Evolutionary conservation across 2,329 filamentous ascomycete genomes (phyloP), one percentile per base, ranked within the genome.

Genomic region (Coniochaeta pulveracea): DNA sequence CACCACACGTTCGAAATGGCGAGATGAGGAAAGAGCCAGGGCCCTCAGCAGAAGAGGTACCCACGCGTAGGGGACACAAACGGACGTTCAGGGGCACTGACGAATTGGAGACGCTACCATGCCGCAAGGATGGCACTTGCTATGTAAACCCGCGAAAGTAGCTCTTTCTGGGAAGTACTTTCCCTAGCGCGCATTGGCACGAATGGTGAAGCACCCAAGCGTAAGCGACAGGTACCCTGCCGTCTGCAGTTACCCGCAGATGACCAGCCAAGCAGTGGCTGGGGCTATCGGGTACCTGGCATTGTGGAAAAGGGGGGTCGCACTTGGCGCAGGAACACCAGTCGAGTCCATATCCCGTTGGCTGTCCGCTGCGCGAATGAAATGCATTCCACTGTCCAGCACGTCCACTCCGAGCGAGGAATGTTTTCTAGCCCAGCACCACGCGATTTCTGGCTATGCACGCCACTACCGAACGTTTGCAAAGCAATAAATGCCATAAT

Each of bases 151-250:
- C 33, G 33, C 25, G 9, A 17, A 27, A 28, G 33, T 34, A 34
- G 33, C 17, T 16, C 22, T 17, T 34, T 34, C 24, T 14, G 17
- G 33, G 12, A 28, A 27, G 19, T 34, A 34, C 33, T 19, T 27
- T 18, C 16, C 25, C 18, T 27, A 11, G 4, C 24, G 26, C 21
- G 33, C 33, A 19, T 21, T 19, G 15, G 22, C 3, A 25, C 33
- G 22, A 15, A 34, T 31, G n/a, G n/a, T n/a, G n/a, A n/a, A n/a
- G n/a, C n/a, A n/a, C 22, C 28, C 28, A 31, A 14, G 28, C 19
- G 18, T 14, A 19, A 21, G 6, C 4, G 3, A 6, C 4, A 19
- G 28, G 19, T 12, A 22, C 16, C 5, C n/a, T 10, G 12, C 24
- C 12, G 11, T 11, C 28, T 9, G 28, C 16, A 17, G 19, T 11